Base-by-base conservation (phyloP, 768 basidiomycete species). In the Macrolepiota albuminosa region DNA sequence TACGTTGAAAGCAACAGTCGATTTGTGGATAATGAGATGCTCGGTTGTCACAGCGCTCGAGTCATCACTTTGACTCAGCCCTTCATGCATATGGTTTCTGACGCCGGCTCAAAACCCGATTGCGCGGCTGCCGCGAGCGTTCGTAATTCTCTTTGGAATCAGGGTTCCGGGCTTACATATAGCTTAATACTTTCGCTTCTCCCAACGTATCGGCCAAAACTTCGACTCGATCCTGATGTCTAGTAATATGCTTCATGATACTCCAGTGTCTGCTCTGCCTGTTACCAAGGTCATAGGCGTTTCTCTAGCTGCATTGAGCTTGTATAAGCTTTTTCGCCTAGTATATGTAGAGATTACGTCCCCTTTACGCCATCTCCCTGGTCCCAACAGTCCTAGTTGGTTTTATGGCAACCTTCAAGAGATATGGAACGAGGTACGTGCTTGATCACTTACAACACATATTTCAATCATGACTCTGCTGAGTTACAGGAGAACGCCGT, bases 341-440 rank as follows among this genome's bases (percentile, higher is more conserved):
- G 58, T 77, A 55, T 75, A 75, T 56, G 50, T 49, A 9, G 68
- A 73, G 54, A 70, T 70, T 59, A 72, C 67, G 9, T 82, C 81
- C 0, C 75, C 81, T 3, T 62, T 85, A 14, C 74, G 75, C 21
- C 61, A 73, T 45, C 73, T 87, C 31, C 84, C 78, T 7, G 84
- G 84, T 2, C 85, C 85, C 0, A 72, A 77, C 16, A 77, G 68
- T 57, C 56, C 73, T 4, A 80, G 76, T 61, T 72, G 70, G 58
- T 53, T 87, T 14, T 82, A 69, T 54, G 84, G 85, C 8, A 79
- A 84, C 65, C 49, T 82, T 58, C 70, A 67, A 42, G 74, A 63
- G 37, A 53, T 60, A 29, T 29, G 59, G 52, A 18, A 51, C 2
- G 62, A 59, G 29, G 62, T 57, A 18, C 39, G 53, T 11, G n/a